Conservation (phyloP, 2,329 filamentous ascomycete genomes). For the Neofusicoccum sp. region DNA sequence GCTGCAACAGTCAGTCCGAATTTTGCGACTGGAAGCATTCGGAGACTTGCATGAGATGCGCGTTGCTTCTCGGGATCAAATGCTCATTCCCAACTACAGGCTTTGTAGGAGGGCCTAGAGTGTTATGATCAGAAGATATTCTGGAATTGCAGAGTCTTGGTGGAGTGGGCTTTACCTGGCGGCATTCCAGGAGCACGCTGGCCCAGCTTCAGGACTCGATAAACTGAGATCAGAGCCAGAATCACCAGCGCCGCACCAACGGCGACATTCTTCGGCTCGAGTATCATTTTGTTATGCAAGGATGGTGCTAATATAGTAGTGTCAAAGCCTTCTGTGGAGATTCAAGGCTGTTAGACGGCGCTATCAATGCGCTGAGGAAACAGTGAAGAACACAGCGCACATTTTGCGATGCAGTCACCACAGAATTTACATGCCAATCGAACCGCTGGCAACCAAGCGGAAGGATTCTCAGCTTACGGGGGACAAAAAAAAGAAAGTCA, state of each 20-base stretch:
- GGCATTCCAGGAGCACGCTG: not conserved
- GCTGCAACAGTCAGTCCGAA: not conserved
- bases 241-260: not conserved
- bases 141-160: too few species aligned
- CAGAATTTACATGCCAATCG: too few species aligned
- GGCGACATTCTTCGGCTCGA: not conserved
- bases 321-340: too few species aligned
- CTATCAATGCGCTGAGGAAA: too few species aligned
- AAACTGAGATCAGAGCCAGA: not conserved
- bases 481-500: too few species aligned
- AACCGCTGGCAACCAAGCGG: too few species aligned
- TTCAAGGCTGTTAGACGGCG: too few species aligned
- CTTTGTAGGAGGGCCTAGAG: conserved; percentile 39
- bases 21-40: not conserved
- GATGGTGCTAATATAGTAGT: too few species aligned
- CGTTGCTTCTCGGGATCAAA: conserved; percentile 1
- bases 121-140: not conserved
- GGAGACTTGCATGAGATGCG: conserved; percentile 3
- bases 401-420: too few species aligned
- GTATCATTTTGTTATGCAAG: not conserved
- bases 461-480: too few species aligned
- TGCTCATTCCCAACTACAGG: conserved; percentile 44
- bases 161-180: not conserved
- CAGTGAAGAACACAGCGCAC: too few species aligned
- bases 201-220: not conserved